Evolutionary conservation across 2,329 filamentous ascomycete species (phyloP), one percentile per base, ranked within the genome.

Genomic region (Alternaria angustiovoidea): DNA sequence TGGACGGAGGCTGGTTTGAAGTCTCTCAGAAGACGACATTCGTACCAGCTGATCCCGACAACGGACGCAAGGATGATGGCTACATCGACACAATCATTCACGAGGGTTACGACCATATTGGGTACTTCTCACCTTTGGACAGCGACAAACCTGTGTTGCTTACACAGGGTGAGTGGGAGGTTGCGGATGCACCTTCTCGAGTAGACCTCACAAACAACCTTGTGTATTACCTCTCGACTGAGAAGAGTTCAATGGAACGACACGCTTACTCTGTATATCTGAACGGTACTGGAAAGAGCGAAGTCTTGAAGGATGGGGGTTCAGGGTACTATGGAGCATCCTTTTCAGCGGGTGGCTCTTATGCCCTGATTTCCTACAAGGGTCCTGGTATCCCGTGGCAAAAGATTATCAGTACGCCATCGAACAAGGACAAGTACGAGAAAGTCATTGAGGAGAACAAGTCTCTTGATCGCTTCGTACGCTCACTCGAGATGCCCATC

Each of bases 1-100:
- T 97, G n/a, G 95, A 99, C 76, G 94, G 94, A 22, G 96, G 95
- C 34, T 99, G 95, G 95, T 94, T 97, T 70, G 95, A 99, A 80
- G 92, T 97, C 42, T 92, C 93, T 1, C 90, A 97, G 70, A 87
- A 90, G 42, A 97, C 94, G 4, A 88, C 84, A 14, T 98, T 91
- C 74, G 89, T 99, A 58, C 95, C 95, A 2, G 91, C 93, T 4
- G 92, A 97, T 75, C 86, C 91, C 22, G 78, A 81, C 11, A 92
- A 91, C 63, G 92, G 91, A 14, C 89, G 94, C 22, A 83, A 87
- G 2, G 80, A 94, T 5, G 93, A 97, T 77, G 95, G 95, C 22
- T 99, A 99, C 73, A 89, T 99, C 63, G 95, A 99, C 78, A 93
- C 91, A 0, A 83, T 98, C 60, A 91, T 98, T 56, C 85, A 96